Base-by-base conservation (phyloP, 352 stramenopile genomes). In the Pythium monospermum region DNA sequence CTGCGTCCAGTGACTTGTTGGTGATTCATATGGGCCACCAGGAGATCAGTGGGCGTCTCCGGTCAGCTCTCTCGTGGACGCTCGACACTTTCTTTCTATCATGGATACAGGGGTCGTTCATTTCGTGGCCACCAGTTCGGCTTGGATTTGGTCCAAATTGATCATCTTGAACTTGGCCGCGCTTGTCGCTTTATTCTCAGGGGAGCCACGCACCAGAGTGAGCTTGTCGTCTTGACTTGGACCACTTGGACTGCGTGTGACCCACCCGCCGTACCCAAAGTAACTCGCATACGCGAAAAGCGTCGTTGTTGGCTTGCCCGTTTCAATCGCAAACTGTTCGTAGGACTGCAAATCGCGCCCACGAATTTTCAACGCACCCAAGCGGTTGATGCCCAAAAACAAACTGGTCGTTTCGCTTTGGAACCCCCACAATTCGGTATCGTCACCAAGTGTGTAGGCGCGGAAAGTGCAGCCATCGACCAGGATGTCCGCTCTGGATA, bases 381-480 rank as follows among this genome's bases (percentile, higher is more conserved):
- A 83, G 1, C 73, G 73, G 32, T 89, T 92, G 37, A 92, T 59
- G 6, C 81, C 81, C 5, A 92, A 45, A 53, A 87, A 92, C 7
- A 73, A 43, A 47, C 67, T 83, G 2, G 78, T 78, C 13, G 61
- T 71, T 32, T 90, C 81, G 44, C 76, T 87, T 48, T 87, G 78
- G 46, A 92, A 88, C 2, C 81, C 81, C 78, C 78, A 92, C 2
- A 88, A 64, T 28, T 92, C 77, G 1, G 61, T 82, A 39, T 85
- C 76, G n/a, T 87, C 76, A n/a, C 73, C 75, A 8, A 87, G 28
- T 10, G 78, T 89, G 44, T 85, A 92, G 10, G 78, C 78, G 39
- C 81, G 81, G 41, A 88, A 92, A 3, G 69, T 70, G 38, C 81
- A 92, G 5, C 71, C 75, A 32, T 77, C 67, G 8, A 69, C 47